Conservation (phyloP, 208 protist species). For the Crithidia brevicula region DNA sequence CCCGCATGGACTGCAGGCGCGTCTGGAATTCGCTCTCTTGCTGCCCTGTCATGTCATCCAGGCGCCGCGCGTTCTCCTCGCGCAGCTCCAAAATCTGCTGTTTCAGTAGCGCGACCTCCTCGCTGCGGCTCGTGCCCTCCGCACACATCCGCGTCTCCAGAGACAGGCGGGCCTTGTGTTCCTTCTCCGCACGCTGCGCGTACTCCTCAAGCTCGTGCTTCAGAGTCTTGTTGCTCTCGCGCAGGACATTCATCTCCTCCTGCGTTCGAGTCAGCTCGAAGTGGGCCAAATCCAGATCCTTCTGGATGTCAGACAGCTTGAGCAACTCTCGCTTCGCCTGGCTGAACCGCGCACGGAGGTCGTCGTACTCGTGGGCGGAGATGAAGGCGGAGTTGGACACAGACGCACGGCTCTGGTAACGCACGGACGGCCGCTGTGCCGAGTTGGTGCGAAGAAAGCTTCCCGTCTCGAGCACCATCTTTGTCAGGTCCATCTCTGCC, state of each 20-base stretch:
- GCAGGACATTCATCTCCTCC: constrained; percentile 68
- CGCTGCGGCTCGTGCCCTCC: constrained; percentile 31
- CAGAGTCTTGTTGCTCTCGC: constrained; percentile 45
- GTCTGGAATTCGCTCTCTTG: constrained; percentile 58
- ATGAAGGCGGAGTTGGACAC: constrained; percentile 68
- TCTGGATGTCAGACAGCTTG: constrained; percentile 71
- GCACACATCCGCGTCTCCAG: constrained; percentile 44
- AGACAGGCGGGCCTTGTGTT: constrained; percentile 51
- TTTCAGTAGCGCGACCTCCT: constrained; percentile 73
- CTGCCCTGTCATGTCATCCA: constrained; percentile 63
- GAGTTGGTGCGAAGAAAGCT: constrained; percentile 38
- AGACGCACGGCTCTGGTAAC: constrained; percentile 56
- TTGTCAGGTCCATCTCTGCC: constrained; percentile 63
- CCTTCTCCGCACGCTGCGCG: constrained; percentile 49
- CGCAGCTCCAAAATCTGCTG: constrained; percentile 67
- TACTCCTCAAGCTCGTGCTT: constrained; percentile 64
- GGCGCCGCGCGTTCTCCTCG: constrained; percentile 48
- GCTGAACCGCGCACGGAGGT: constrained; percentile 69
- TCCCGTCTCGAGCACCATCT: constrained; percentile 57
- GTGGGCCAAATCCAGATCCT: constrained; percentile 76
- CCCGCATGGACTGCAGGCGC: constrained; percentile 65
- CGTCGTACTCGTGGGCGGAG: constrained; percentile 82
- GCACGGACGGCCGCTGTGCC: constrained; percentile 41
- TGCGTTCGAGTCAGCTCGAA: constrained; percentile 75
- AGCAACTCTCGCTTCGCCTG: constrained; percentile 82